phyloP scores from a whole-genome alignment of 2,329 filamentous ascomycete species.

The Scedosporium boydii region DNA sequence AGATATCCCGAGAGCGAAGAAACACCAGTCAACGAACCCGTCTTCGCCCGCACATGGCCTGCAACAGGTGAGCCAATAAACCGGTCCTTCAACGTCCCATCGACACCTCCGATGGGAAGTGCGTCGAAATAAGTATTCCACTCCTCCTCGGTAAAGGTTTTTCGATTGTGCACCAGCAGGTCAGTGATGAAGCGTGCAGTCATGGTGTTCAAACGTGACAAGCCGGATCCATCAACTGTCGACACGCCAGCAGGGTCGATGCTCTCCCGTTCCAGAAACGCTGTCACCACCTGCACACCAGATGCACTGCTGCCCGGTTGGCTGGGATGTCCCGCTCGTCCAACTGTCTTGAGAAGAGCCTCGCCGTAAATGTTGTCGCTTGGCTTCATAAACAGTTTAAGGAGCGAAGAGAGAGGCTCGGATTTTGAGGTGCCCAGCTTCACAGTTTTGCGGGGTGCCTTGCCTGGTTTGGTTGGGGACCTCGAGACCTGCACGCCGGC shows the following conservation, averaged over 20 bases:
- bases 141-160: background rate
- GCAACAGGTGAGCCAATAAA: background rate
- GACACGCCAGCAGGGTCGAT: background rate
- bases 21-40: constrained; percentile 1
- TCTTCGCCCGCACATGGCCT: background rate
- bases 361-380: constrained; percentile 9
- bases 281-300: background rate
- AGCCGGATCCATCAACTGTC: constrained; percentile 1
- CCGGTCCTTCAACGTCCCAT: background rate
- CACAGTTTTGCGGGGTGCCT: background rate
- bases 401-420: background rate
- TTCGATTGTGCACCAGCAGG: background rate
- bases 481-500: constrained; percentile 4
- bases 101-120: constrained; percentile 4
- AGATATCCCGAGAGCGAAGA: constrained; percentile 3
- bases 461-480: background rate
- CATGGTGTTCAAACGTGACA: background rate
- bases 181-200: background rate
- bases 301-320: background rate
- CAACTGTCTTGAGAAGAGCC: constrained; percentile 5
- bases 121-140: constrained; percentile 1
- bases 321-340: background rate
- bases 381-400: constrained; percentile 6
- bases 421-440: constrained; percentile 1
- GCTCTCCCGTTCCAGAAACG: background rate